A percentile compares a stretch with the other conserved stretches of the same genome.
phyloP scores from a whole-genome alignment of 768 basidiomycete species.

The Exidia glandulosa region DNA sequence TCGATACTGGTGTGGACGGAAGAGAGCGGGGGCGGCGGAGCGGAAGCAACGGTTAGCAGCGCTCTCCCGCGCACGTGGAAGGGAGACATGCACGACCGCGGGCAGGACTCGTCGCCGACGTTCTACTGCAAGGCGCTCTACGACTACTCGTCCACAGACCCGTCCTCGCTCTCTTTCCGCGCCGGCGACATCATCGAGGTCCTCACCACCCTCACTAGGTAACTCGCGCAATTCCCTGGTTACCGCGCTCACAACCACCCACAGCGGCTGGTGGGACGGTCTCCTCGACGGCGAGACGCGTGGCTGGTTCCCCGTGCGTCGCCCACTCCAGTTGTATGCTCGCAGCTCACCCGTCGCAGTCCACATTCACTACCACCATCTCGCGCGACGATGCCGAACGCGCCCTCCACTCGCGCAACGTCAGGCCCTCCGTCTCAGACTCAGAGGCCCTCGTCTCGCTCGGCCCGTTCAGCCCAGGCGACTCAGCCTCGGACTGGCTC shows the following conservation, averaged over 20 bases:
- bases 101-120: constrained; percentile 19
- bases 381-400: neutral
- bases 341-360: neutral
- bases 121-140: constrained; percentile 89
- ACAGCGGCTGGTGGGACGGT: constrained; percentile 92
- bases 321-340: constrained; percentile 57
- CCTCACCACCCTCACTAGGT: constrained; percentile 33
- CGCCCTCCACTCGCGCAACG: neutral
- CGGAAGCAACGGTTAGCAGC: no score
- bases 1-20: no score
- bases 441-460: neutral
- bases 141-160: constrained; percentile 77
- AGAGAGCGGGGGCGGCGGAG: no score
- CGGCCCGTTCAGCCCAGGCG: neutral
- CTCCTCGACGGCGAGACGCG: constrained; percentile 68
- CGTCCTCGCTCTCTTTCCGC: constrained; percentile 79
- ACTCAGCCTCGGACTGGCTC: neutral
- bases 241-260: neutral
- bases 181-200: constrained; percentile 91
- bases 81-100: neutral
- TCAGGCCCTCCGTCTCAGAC: neutral
- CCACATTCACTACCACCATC: neutral
- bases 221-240: no score
- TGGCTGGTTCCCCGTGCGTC: constrained; percentile 79
- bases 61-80: no score